Evolutionary conservation across 148 eudicot species (phyloP).

Genomic region (Tetragonia tetragonoides): DNA sequence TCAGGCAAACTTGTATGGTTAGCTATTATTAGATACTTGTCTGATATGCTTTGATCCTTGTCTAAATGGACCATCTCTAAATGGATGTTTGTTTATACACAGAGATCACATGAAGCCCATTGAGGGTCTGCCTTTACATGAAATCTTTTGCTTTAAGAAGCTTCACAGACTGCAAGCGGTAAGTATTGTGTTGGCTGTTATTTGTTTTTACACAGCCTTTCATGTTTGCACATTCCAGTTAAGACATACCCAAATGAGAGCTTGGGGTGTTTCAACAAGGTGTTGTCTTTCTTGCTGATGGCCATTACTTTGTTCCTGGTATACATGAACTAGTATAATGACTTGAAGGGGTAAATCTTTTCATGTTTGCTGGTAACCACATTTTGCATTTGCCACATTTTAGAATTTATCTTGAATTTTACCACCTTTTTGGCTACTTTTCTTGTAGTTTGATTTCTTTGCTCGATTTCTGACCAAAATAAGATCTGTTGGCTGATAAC

Average conservation of each 20-base stretch:
- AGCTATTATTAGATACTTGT: neutral
- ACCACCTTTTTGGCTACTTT: neutral
- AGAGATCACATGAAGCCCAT: constrained; percentile 68
- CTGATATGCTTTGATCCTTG: neutral
- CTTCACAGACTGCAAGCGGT: constrained; percentile 75
- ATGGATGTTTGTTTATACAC: constrained; percentile 25
- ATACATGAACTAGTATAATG: neutral
- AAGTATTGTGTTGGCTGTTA: constrained; percentile 28
- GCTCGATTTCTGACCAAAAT: too few species aligned
- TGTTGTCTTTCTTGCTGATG: neutral
- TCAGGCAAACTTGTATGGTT: neutral
- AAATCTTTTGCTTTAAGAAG: constrained; percentile 66
- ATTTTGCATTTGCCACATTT: neutral
- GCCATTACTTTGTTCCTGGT: neutral
- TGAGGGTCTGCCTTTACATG: constrained; percentile 69
- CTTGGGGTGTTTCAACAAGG: neutral
- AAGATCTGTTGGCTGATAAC: too few species aligned
- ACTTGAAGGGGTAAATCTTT: neutral
- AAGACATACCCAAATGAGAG: neutral
- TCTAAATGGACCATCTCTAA: too few species aligned
- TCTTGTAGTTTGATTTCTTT: too few species aligned
- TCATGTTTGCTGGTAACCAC: neutral
- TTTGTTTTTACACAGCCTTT: constrained; percentile 10
- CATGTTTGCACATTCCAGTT: neutral
- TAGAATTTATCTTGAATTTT: neutral